Percentiles rank a stretch among this genome's conserved stretches.
Evolutionary conservation across 768 basidiomycete genomes (phyloP).

Genomic region (Dentipellis sp.): DNA sequence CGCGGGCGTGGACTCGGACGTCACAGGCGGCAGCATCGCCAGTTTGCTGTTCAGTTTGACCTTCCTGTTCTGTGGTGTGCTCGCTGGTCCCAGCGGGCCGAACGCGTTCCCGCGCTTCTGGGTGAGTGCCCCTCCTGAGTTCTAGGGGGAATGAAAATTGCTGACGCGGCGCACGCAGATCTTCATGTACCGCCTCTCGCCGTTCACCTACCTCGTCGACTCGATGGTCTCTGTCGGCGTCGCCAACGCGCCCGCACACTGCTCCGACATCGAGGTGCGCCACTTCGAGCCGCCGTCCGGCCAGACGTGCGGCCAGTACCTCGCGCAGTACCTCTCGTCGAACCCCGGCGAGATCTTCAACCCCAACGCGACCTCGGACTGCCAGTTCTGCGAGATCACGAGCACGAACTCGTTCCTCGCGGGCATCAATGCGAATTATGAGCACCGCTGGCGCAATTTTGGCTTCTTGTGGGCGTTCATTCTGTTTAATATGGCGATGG

Average conservation of each 20-base stretch:
- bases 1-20: not conserved
- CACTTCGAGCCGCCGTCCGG: slow-evolving; percentile 38
- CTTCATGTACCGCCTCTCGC: slow-evolving; percentile 57
- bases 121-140: slow-evolving; percentile 14
- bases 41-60: not conserved
- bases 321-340: slow-evolving; percentile 29
- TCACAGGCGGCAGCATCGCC: not conserved
- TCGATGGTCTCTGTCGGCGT: slow-evolving; percentile 42
- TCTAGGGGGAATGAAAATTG: not conserved
- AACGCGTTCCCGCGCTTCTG: slow-evolving; percentile 26
- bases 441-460: slow-evolving; percentile 38
- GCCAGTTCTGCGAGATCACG: slow-evolving; percentile 45
- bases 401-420: slow-evolving; percentile 51
- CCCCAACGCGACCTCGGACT: slow-evolving; percentile 27
- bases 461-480: slow-evolving; percentile 33
- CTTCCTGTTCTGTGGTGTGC: not conserved
- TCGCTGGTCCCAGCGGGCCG: not conserved
- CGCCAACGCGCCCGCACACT: slow-evolving; percentile 40
- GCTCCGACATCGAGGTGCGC: slow-evolving; percentile 52
- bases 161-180: slow-evolving; percentile 4
- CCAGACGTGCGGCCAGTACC: slow-evolving; percentile 38
- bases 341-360: slow-evolving; percentile 42
- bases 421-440: slow-evolving; percentile 54
- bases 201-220: slow-evolving; percentile 40
- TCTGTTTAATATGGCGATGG: slow-evolving; percentile 30